These are phyloP conservation scores for Dictyostelium capitatum DNA, from an alignment of 78 protist species.

Conservation along the genomic window DNA sequence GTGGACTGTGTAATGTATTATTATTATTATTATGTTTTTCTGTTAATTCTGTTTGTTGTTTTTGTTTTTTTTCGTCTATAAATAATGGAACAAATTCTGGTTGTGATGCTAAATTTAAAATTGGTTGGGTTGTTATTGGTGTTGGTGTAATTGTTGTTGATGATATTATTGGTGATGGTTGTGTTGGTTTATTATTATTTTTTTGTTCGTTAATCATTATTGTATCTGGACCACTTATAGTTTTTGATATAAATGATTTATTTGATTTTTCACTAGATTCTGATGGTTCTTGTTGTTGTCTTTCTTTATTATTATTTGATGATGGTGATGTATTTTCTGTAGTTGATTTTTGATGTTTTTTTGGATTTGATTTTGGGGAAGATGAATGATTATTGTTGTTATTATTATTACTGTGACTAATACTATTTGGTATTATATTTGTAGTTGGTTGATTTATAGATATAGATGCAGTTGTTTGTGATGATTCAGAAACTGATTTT, in stretches of 20 bases:
- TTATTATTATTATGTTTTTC: background rate
- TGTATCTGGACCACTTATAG: background rate
- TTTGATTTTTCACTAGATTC: too few relatives aligned
- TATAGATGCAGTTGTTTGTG: background rate
- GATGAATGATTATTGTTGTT: background rate
- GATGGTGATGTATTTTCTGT: background rate
- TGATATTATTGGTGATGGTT: background rate
- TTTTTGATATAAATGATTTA: background rate
- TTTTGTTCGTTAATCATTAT: background rate
- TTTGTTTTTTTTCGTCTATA: background rate
- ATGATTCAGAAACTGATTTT: background rate
- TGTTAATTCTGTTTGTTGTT: background rate
- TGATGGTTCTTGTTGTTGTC: background rate
- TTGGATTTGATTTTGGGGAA: constrained; percentile 10
- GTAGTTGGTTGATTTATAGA: constrained; percentile 6
- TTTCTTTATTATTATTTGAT: background rate
- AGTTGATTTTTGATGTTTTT: constrained; percentile 23
- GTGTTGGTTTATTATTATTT: background rate
- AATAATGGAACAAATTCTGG: background rate
- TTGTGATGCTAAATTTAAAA: constrained; percentile 1
- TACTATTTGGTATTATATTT: background rate
- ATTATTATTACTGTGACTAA: background rate
- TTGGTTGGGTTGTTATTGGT: background rate
- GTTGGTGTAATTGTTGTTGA: background rate
- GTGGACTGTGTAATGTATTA: background rate